phyloP scores from a whole-genome alignment of 441 rosid genomes.

The Hypseocharis bilobata region DNA sequence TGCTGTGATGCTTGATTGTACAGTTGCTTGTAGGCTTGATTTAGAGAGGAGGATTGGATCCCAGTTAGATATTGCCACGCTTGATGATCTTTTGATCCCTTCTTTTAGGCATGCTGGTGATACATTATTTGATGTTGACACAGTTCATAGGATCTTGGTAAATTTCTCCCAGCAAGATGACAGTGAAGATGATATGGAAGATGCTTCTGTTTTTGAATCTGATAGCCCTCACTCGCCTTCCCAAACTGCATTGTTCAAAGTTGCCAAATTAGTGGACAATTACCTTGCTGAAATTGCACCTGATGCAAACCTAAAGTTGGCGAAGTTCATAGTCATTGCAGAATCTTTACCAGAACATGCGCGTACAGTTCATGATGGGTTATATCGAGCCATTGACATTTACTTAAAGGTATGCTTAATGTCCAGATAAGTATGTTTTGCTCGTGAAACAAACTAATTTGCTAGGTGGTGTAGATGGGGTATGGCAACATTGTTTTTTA shows the following conservation, averaged over 20 bases:
- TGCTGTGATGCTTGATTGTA: constrained; percentile 75
- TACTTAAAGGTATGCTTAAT: constrained; percentile 60
- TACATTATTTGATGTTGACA: constrained; percentile 80
- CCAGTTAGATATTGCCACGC: constrained; percentile 73
- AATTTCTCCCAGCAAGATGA: constrained; percentile 91
- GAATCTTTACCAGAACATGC: constrained; percentile 88
- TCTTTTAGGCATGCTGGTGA: constrained; percentile 75
- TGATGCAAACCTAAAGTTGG: constrained; percentile 76
- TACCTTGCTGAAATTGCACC: constrained; percentile 94
- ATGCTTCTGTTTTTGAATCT: constrained; percentile 69
- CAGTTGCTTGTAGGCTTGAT: constrained; percentile 71
- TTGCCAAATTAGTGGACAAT: constrained; percentile 75
- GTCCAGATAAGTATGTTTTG: neutral
- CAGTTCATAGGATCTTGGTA: constrained; percentile 80
- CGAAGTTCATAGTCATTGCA: constrained; percentile 75
- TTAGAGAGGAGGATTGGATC: constrained; percentile 85
- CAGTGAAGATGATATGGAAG: constrained; percentile 73
- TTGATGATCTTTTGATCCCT: constrained; percentile 86
- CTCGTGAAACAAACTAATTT: constrained; percentile 7
- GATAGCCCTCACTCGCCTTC: constrained; percentile 79
- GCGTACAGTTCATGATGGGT: constrained; percentile 76
- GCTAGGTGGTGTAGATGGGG: neutral
- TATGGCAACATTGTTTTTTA: neutral
- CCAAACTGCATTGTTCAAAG: constrained; percentile 70
- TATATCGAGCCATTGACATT: constrained; percentile 82